Base-by-base conservation (phyloP, 2,329 filamentous ascomycete species). In the Purpureocillium takamizusanense region DNA sequence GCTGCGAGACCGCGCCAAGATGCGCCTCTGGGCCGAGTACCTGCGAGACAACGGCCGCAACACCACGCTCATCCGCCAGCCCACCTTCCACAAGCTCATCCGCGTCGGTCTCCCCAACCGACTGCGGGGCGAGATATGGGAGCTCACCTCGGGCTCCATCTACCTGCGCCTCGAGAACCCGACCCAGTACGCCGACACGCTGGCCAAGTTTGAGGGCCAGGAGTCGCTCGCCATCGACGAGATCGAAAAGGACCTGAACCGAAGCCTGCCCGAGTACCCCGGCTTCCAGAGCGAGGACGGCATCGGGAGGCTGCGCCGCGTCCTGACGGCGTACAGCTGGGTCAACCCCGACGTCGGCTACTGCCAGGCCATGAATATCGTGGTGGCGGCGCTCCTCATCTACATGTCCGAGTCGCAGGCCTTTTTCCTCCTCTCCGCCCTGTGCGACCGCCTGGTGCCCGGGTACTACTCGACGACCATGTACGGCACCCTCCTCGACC, bases 351-450 rank as follows among this genome's bases (percentile, higher is more conserved):
- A 95, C 48, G 89, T 98, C 39, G 92, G 92, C 48, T 98, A 98
- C 62, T 98, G 92, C 60, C 92, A 98, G 63, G 92, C 92, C 45
- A 98, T 98, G 92, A 98, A 98, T 61, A 98, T 98, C 50, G 92
- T 98, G 27, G 90, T 95, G 39, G 92, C 92, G 14, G 92, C 92
- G n/a, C 68, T 98, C 41, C 74, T 98, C 51, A 98, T 98, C 70
- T 97, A 97, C 68, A 94, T 94, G 80, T 97, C 89, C 8, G 92
- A 98, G 62, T 64, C 83, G 0, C 92, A 98, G 63, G 92, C 92
- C 2, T 98, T 97, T 64, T 98, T 92, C 60, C 71, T 95, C 7
- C 76, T 98, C 32, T 94, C 88, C 2, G 75, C 90, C 1, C 72
- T 98, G 13, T 98, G 92, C 66, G 90, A 97, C 58, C 82, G 90